Conservation (phyloP, 768 basidiomycete species). For the Tulasnella sp. region DNA sequence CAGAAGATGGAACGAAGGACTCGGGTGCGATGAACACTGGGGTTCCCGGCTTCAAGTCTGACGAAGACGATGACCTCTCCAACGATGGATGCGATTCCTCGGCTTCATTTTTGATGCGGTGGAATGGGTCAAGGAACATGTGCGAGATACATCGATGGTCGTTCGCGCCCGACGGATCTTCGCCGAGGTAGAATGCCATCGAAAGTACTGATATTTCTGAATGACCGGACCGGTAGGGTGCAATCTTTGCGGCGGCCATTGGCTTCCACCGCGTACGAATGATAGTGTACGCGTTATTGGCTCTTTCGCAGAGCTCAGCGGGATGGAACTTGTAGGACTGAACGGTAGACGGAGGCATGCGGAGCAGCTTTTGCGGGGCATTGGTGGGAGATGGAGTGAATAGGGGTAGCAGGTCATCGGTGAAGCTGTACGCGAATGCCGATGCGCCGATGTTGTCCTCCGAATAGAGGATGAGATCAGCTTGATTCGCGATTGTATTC, state of each 20-base stretch:
- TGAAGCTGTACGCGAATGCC: constrained; percentile 12
- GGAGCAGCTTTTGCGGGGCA: constrained; percentile 1
- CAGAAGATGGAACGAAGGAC: neutral
- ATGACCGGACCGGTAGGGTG: neutral
- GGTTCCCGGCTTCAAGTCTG: neutral
- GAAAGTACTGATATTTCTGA: constrained; percentile 14
- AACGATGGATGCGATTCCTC: neutral
- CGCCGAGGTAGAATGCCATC: constrained; percentile 12
- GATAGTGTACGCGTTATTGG: constrained; percentile 12
- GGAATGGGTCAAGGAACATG: constrained; percentile 12
- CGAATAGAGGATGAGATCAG: constrained; percentile 13
- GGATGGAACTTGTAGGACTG: constrained; percentile 10
- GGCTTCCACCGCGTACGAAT: constrained; percentile 9
- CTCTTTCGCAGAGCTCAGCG: constrained; percentile 8
- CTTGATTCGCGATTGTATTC: constrained; percentile 13
- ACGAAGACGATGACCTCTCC: neutral
- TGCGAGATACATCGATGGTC: constrained; percentile 15
- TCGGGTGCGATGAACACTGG: neutral
- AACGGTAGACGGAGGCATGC: neutral
- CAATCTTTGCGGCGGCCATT: neutral
- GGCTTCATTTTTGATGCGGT: neutral
- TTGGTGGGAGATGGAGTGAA: constrained; percentile 8
- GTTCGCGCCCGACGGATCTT: constrained; percentile 4
- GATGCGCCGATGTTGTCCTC: constrained; percentile 13
- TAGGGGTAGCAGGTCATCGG: constrained; percentile 5